phyloP scores from a whole-genome alignment of 2,329 filamentous ascomycete species.

The Aureobasidium sp. region DNA sequence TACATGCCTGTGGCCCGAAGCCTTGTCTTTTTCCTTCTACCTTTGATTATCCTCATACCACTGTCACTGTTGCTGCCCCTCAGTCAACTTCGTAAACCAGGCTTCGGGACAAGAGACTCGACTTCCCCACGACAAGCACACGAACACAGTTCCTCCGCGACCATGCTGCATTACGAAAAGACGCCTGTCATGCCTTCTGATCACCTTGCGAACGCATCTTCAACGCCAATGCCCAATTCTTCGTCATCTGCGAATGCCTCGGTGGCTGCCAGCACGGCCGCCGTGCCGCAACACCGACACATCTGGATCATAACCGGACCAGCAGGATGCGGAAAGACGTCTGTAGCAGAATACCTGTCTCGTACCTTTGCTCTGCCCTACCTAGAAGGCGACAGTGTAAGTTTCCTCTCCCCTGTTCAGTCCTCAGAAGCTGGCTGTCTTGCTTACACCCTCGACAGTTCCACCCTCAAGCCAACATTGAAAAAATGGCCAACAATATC shows the following conservation, averaged over 20 bases:
- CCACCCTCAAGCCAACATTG: slow-evolving; percentile 47
- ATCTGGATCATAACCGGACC: slow-evolving; percentile 48
- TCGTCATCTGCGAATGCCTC: not conserved
- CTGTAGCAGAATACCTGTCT: slow-evolving; percentile 42
- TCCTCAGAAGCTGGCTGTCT: not conserved
- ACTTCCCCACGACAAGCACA: slow-evolving; percentile 5
- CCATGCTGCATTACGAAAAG: slow-evolving; percentile 14
- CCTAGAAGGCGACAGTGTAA: slow-evolving; percentile 47
- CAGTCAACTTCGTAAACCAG: not conserved
- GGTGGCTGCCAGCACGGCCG: not conserved
- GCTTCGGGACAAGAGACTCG: not conserved
- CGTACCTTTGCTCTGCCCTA: slow-evolving; percentile 38
- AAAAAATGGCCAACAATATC: slow-evolving; percentile 81
- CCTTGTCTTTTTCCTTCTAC: not conserved
- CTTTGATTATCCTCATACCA: not conserved
- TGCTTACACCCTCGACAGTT: slow-evolving; percentile 30
- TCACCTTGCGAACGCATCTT: not conserved
- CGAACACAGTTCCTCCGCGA: not conserved
- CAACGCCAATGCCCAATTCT: not conserved
- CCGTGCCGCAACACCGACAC: slow-evolving; percentile 34
- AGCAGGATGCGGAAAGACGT: slow-evolving; percentile 49
- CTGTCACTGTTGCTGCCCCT: not conserved
- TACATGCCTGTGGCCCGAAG: not conserved
- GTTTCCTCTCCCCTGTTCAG: slow-evolving; percentile 15
- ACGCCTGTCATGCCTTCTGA: slow-evolving; percentile 7